phyloP scores from a whole-genome alignment of 2,329 filamentous ascomycete genomes.

The Coccinonectria pachysandricola region DNA sequence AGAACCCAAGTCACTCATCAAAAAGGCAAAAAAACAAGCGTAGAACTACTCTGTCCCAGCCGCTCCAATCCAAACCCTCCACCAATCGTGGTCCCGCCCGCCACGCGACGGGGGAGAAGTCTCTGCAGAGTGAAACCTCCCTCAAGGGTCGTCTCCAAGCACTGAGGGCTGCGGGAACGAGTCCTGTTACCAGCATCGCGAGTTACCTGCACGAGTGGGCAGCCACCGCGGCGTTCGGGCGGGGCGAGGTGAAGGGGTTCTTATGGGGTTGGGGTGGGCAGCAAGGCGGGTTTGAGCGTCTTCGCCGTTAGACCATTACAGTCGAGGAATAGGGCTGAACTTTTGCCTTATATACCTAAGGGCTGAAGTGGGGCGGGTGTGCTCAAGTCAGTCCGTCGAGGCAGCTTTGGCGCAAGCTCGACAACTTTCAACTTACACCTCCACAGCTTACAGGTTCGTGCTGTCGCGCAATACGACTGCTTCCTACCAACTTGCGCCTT shows the following conservation, averaged over 20 bases:
- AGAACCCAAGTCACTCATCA: background rate
- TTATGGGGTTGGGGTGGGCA: slow-evolving; percentile 43
- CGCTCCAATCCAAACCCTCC: slow-evolving; percentile 44
- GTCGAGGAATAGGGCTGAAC: slow-evolving; percentile 22
- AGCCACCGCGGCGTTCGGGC: slow-evolving; percentile 57
- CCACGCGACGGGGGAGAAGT: slow-evolving; percentile 59
- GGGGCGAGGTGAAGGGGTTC: slow-evolving; percentile 51
- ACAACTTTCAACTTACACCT: too few relatives aligned
- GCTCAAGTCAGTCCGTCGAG: too few relatives aligned
- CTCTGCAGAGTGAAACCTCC: slow-evolving; percentile 66
- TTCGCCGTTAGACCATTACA: slow-evolving; percentile 57
- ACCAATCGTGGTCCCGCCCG: slow-evolving; percentile 56
- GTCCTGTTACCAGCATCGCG: slow-evolving; percentile 48
- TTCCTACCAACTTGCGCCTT: too few relatives aligned
- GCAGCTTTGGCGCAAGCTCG: too few relatives aligned
- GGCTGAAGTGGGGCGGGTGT: too few relatives aligned
- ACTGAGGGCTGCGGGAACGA: slow-evolving; percentile 46
- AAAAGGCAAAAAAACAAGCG: slow-evolving; percentile 29
- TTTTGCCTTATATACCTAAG: slow-evolving; percentile 19
- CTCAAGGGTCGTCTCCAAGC: slow-evolving; percentile 61
- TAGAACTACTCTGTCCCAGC: slow-evolving; percentile 46
- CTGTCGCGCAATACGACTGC: too few relatives aligned
- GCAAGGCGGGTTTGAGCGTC: slow-evolving; percentile 41
- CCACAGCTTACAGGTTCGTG: too few relatives aligned
- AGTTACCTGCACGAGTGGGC: slow-evolving; percentile 58